phyloP scores from a whole-genome alignment of 495 filamentous ascomycete genomes.

The Hypoxylon lenormandii region DNA sequence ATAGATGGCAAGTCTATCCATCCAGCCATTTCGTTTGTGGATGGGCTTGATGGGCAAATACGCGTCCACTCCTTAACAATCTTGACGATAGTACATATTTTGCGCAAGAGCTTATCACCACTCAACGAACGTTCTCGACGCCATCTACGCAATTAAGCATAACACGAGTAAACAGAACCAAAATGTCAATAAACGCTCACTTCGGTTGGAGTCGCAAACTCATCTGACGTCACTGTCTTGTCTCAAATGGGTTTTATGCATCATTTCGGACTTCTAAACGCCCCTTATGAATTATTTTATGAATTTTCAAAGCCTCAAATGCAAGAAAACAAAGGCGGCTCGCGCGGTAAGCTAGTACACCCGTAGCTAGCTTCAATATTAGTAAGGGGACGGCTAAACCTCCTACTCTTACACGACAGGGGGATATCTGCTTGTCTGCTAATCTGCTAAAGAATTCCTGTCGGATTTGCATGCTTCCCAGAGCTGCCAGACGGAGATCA shows the following conservation, averaged over 20 bases:
- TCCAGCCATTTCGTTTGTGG: too few species aligned
- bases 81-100: background rate
- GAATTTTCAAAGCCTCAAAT: background rate
- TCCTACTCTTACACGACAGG: background rate
- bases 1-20: conserved; percentile 1
- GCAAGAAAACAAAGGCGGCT: background rate
- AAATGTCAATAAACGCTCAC: background rate
- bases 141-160: conserved; percentile 44
- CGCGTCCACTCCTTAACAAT: background rate
- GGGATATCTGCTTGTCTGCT: background rate
- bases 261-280: conserved; percentile 9
- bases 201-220: conserved; percentile 1
- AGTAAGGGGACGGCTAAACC: too few species aligned
- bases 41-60: too few species aligned
- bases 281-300: background rate
- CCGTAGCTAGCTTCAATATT: background rate
- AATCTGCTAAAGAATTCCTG: background rate
- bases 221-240: conserved; percentile 41
- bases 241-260: conserved; percentile 26
- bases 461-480: background rate
- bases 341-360: background rate
- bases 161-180: background rate
- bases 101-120: conserved; percentile 19
- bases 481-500: background rate
- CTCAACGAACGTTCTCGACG: conserved; percentile 13